phyloP scores from a whole-genome alignment of 805 yeast species.

The Metschnikowia shivogae region DNA sequence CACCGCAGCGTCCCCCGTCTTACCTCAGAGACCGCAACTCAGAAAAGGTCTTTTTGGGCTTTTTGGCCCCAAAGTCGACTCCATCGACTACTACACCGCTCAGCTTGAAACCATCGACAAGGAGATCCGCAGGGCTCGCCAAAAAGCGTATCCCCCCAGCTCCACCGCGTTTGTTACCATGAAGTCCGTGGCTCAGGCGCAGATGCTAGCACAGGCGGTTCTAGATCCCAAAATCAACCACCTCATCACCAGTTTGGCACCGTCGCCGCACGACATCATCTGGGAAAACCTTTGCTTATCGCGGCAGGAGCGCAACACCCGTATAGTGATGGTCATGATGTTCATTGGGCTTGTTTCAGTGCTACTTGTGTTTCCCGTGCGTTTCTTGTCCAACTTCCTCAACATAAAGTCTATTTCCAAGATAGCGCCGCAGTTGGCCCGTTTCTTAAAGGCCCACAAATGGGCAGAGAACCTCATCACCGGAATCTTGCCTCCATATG shows the following conservation, averaged over 20 bases:
- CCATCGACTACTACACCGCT: slow-evolving; percentile 71
- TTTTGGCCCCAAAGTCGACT: slow-evolving; percentile 70
- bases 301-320: slow-evolving; percentile 61
- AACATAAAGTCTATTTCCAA: slow-evolving; percentile 73
- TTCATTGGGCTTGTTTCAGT: slow-evolving; percentile 67
- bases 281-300: slow-evolving; percentile 90
- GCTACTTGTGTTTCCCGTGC: slow-evolving; percentile 75
- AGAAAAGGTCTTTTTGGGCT: slow-evolving; percentile 58
- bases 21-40: slow-evolving; percentile 53
- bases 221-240: slow-evolving; percentile 85
- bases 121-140: slow-evolving; percentile 62
- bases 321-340: slow-evolving; percentile 61
- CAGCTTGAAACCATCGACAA: slow-evolving; percentile 66
- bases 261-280: slow-evolving; percentile 92
- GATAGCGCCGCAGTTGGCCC: slow-evolving; percentile 81
- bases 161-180: slow-evolving; percentile 92
- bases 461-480: slow-evolving; percentile 81
- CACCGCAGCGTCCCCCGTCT: slow-evolving; percentile 26
- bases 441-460: slow-evolving; percentile 54
- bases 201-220: slow-evolving; percentile 93
- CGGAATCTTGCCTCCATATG: slow-evolving; percentile 84
- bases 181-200: slow-evolving; percentile 94
- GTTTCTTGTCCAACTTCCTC: slow-evolving; percentile 77
- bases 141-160: slow-evolving; percentile 70
- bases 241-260: slow-evolving; percentile 79